Conservation (phyloP, 768 basidiomycete genomes). For the Rhizopogon vinicolor region DNA sequence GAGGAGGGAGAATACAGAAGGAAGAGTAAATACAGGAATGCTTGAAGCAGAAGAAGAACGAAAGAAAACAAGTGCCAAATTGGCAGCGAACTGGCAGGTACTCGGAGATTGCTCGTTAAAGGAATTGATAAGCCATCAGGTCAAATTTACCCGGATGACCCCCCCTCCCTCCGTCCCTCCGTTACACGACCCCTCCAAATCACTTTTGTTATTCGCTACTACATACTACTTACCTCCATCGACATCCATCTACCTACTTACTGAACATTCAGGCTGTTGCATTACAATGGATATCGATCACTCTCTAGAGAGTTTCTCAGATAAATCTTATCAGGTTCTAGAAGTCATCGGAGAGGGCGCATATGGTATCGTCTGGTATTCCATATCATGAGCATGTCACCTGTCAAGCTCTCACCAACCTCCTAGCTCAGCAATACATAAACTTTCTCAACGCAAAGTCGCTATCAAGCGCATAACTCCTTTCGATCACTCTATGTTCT, state of each 20-base stretch:
- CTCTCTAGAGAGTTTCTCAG: constrained; percentile 43
- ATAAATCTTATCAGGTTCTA: constrained; percentile 61
- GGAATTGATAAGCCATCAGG: constrained; percentile 2
- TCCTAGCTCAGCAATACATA: constrained; percentile 68
- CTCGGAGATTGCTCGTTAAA: constrained; percentile 1
- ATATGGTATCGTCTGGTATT: constrained; percentile 82
- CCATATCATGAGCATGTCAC: not conserved
- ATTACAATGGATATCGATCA: constrained; percentile 19
- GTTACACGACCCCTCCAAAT: not conserved
- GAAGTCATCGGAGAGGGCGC: constrained; percentile 94
- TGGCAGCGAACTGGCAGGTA: not conserved
- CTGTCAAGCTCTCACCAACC: constrained; percentile 10
- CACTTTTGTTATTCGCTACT: not conserved
- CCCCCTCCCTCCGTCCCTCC: not conserved
- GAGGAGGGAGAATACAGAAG: not conserved
- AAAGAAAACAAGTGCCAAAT: not conserved
- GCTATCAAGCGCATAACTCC: constrained; percentile 96
- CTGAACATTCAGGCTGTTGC: not conserved
- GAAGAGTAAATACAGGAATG: not conserved
- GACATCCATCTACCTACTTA: not conserved
- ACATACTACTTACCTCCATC: too few species aligned
- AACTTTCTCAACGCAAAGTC: constrained; percentile 75
- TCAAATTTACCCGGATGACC: not conserved
- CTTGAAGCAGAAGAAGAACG: not conserved
- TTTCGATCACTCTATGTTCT: constrained; percentile 94